A percentile compares a stretch with the other conserved stretches of the same genome.
These are phyloP conservation scores for Citrus australasica DNA, from an alignment of 345 rosid genomes.

Conservation along the genomic window DNA sequence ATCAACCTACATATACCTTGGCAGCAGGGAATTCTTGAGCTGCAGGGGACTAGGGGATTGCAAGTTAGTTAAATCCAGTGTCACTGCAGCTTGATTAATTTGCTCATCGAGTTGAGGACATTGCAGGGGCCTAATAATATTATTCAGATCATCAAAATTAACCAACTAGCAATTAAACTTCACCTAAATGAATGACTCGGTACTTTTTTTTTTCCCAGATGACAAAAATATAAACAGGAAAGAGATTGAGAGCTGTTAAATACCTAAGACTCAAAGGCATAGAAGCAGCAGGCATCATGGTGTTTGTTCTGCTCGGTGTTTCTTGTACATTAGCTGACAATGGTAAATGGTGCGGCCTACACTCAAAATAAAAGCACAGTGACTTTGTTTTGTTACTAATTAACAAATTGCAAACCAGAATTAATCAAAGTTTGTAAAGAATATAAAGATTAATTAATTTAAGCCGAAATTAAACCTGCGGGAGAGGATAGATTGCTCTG, in stretches of 20 bases:
- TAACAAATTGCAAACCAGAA: not conserved
- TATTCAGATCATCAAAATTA: not conserved
- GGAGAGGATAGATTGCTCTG: not conserved
- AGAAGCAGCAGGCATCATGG: not conserved
- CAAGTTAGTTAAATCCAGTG: not conserved
- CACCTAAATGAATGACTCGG: too few relatives aligned
- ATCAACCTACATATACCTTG: not conserved
- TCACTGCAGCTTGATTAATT: not conserved
- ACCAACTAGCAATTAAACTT: too few relatives aligned
- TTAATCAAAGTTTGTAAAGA: not conserved
- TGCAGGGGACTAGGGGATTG: not conserved
- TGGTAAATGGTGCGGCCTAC: not conserved
- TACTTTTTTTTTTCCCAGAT: too few relatives aligned
- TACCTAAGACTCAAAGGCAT: constrained; percentile 4
- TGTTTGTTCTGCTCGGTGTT: not conserved
- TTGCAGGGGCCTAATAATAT: not conserved
- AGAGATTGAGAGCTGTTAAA: not conserved
- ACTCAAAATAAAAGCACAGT: not conserved
- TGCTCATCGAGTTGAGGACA: not conserved
- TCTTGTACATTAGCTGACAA: not conserved
- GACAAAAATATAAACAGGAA: too few relatives aligned
- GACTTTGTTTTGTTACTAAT: not conserved
- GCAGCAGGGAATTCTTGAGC: not conserved
- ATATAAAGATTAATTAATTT: not conserved
- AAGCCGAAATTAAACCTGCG: not conserved